Evolutionary conservation across 805 yeast species (phyloP).

Genomic region (Metschnikowia borealis): DNA sequence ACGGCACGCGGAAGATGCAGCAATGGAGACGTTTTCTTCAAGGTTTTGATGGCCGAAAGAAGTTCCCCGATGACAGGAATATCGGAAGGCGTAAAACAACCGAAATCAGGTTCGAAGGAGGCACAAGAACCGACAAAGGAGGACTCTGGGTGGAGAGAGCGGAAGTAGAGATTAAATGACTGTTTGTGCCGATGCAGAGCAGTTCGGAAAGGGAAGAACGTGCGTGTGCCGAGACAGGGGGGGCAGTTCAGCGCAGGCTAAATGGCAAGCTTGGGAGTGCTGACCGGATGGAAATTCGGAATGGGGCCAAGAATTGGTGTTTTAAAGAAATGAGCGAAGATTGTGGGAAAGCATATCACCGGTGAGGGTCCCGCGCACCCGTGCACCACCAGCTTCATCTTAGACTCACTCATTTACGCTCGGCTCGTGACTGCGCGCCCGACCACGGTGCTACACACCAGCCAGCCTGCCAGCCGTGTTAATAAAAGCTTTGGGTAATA

Average conservation of each 20-base stretch:
- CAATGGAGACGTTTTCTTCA: not conserved
- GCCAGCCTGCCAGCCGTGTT: too few relatives aligned
- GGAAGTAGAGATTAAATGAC: not conserved
- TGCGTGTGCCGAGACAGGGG: not conserved
- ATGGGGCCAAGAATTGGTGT: not conserved
- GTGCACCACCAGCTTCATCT: not conserved
- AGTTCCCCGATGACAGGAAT: not conserved
- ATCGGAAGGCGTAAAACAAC: not conserved
- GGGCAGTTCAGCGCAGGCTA: not conserved
- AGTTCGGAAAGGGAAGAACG: not conserved
- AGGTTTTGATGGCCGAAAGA: not conserved
- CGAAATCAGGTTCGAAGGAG: not conserved
- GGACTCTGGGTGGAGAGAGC: not conserved
- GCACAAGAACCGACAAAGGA: not conserved
- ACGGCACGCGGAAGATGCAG: not conserved
- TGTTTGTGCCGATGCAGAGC: slow-evolving; percentile 1
- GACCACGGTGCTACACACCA: not conserved
- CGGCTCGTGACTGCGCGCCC: slow-evolving; percentile 2
- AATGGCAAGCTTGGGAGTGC: slow-evolving; percentile 1
- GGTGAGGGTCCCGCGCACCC: slow-evolving; percentile 3
- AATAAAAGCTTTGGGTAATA: too few relatives aligned
- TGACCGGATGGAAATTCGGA: not conserved
- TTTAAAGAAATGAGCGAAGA: slow-evolving; percentile 4
- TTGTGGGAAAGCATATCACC: slow-evolving; percentile 6
- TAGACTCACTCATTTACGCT: not conserved